Evolutionary conservation across 164 flowering plant genomes (phyloP).

Genomic region (Berberis thunbergii): DNA sequence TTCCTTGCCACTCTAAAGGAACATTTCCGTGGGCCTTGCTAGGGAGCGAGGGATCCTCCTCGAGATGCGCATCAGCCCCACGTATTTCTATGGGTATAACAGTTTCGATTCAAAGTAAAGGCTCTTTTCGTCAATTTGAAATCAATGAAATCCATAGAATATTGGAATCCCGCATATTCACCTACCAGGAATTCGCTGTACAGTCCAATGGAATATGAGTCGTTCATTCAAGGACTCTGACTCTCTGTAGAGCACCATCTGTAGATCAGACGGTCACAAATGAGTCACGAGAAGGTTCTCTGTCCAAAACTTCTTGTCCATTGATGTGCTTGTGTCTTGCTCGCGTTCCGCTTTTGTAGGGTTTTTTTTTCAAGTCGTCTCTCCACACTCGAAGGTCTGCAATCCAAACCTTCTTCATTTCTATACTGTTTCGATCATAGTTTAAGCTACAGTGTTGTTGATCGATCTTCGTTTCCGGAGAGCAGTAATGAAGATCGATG

Average conservation of each 20-base stretch:
- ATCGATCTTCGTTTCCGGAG: no score
- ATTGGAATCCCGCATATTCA: not conserved
- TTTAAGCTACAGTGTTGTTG: no score
- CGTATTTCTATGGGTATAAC: not conserved
- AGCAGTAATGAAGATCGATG: not conserved
- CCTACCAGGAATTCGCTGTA: not conserved
- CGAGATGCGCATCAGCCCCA: not conserved
- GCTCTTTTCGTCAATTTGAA: not conserved
- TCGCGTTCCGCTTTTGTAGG: no score
- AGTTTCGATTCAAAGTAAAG: not conserved
- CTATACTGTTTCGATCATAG: no score
- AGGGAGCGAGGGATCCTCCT: no score
- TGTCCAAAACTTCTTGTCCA: not conserved
- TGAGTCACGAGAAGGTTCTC: not conserved
- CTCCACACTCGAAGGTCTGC: no score
- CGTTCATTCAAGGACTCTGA: not conserved
- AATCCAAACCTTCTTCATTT: no score
- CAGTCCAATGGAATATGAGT: not conserved
- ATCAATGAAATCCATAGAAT: not conserved
- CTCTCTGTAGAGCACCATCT: no score
- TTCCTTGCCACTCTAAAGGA: not conserved
- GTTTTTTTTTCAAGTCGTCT: no score
- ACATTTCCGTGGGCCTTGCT: not conserved
- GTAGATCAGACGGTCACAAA: not conserved
- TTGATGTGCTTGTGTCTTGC: no score